phyloP scores from a whole-genome alignment of 176 grass and related monocot species.

The Pontederia crassipes region DNA sequence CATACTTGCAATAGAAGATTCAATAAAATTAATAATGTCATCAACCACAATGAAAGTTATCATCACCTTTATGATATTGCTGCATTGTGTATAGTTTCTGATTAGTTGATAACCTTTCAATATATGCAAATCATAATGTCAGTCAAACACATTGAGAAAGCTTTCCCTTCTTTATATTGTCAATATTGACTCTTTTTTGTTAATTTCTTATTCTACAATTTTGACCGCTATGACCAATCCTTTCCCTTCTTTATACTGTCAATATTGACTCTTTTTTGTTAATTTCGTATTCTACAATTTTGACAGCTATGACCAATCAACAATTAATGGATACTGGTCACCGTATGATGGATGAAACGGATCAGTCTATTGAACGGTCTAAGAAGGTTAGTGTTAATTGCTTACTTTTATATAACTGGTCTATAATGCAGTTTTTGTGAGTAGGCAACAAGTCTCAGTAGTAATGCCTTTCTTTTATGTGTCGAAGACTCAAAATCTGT shows the following conservation, averaged over 20 bases:
- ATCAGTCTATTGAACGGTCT: conserved; percentile 87
- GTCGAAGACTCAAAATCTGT: background rate
- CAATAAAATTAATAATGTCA: no score
- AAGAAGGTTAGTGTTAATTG: conserved; percentile 18
- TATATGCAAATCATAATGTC: no score
- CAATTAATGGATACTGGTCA: conserved; percentile 71
- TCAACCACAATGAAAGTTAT: no score
- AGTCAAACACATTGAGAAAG: no score
- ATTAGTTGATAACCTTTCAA: no score
- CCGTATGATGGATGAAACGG: conserved; percentile 77
- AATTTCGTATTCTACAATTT: background rate
- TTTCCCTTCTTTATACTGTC: no score
- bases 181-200: background rate
- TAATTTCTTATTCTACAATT: background rate
- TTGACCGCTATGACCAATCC: conserved; percentile 79
- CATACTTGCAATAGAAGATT: no score
- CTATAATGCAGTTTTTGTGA: background rate
- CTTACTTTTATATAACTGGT: background rate
- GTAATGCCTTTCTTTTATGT: background rate
- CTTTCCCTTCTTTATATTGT: no score
- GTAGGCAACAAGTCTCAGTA: background rate
- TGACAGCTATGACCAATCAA: conserved; percentile 90
- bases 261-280: background rate
- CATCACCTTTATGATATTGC: no score
- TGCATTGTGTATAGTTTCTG: no score